Evolutionary conservation across 1,284 basidiomycete genomes (phyloP).

Genomic region (Singerocomus rubriflavus): DNA sequence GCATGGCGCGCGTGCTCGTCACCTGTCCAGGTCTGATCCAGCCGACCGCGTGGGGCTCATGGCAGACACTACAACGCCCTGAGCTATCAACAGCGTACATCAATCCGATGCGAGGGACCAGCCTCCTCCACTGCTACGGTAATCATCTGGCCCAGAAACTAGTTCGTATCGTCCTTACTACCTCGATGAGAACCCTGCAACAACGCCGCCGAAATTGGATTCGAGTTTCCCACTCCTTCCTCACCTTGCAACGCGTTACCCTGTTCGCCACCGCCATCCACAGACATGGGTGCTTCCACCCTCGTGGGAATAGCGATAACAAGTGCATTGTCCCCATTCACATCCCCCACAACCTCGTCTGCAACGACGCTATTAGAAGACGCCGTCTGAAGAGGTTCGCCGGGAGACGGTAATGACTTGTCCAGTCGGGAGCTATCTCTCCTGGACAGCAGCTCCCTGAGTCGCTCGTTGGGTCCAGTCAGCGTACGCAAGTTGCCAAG

Average conservation of each 20-base stretch:
- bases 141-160: slow-evolving; percentile 13
- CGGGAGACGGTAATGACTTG: slow-evolving; percentile 30
- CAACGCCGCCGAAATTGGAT: slow-evolving; percentile 9
- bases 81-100: too few relatives aligned
- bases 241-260: slow-evolving; percentile 4
- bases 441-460: slow-evolving; percentile 31
- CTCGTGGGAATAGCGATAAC: slow-evolving; percentile 2
- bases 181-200: slow-evolving; percentile 2
- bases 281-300: slow-evolving; percentile 6
- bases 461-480: slow-evolving; percentile 32
- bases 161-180: slow-evolving; percentile 17
- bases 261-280: slow-evolving; percentile 7
- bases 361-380: slow-evolving; percentile 9
- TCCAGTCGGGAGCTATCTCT: slow-evolving; percentile 29
- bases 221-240: slow-evolving; percentile 7
- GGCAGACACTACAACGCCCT: too few relatives aligned
- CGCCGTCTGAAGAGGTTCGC: slow-evolving; percentile 22
- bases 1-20: too few relatives aligned
- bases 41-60: too few relatives aligned
- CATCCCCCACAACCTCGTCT: slow-evolving; percentile 12
- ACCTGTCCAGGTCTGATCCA: too few relatives aligned
- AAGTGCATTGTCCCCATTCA: slow-evolving; percentile 19
- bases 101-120: background rate
- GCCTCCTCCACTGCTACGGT: slow-evolving; percentile 7
- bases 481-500: slow-evolving; percentile 24